A percentile compares a stretch with the other conserved stretches of the same genome.
phyloP scores from a whole-genome alignment of 331 rosid genomes.

The Prunus yedoensis region DNA sequence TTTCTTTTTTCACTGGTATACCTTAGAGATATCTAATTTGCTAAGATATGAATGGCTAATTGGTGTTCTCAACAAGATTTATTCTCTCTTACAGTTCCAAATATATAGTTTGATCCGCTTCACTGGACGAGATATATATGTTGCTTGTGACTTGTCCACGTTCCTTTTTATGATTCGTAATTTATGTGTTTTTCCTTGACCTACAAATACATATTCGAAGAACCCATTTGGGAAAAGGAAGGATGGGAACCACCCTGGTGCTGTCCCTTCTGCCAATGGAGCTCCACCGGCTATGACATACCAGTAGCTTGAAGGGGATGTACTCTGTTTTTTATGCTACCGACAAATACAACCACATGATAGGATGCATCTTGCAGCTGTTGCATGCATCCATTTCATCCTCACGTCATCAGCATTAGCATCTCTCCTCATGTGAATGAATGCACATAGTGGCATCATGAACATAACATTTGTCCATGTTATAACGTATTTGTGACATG shows the following conservation, averaged over 20 bases:
- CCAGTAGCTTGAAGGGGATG: conserved; percentile 98
- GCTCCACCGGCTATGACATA: conserved; percentile 73
- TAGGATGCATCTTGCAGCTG: conserved; percentile 99
- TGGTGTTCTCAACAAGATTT: not conserved
- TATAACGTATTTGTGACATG: conserved; percentile 60
- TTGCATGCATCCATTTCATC: conserved; percentile 97
- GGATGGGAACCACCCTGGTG: conserved; percentile 55
- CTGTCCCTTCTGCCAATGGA: conserved; percentile 65
- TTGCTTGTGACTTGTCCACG: not conserved
- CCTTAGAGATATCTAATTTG: not conserved
- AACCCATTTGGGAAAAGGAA: conserved; percentile 97
- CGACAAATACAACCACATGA: conserved; percentile 66
- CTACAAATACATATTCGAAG: conserved; percentile 71
- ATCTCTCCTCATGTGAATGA: conserved; percentile 81
- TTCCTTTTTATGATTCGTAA: conserved; percentile 2
- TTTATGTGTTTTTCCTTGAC: conserved; percentile 57
- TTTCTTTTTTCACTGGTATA: not conserved
- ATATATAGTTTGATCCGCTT: not conserved
- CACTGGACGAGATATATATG: not conserved
- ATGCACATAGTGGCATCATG: conserved; percentile 84
- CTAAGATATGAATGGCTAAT: not conserved
- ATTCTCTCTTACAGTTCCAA: not conserved
- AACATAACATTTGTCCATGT: conserved; percentile 85
- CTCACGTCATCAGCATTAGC: conserved; percentile 92
- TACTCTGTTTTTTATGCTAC: conserved; percentile 86